Percentiles rank a stretch among this genome's conserved stretches.
Conservation (phyloP, 2,329 filamentous ascomycete species). For the Catunica adiposa region DNA sequence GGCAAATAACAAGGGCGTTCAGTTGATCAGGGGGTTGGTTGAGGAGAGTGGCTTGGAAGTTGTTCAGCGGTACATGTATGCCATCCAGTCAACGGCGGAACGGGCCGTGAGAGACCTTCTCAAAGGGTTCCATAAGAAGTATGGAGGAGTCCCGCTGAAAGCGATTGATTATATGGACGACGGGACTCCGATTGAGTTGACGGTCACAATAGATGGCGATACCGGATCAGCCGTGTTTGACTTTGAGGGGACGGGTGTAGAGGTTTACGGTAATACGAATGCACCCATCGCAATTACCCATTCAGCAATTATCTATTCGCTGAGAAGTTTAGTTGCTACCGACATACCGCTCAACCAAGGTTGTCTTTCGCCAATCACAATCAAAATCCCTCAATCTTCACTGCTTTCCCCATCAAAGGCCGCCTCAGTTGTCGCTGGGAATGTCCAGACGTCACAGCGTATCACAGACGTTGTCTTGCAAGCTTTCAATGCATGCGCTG, state of each 20-base stretch:
- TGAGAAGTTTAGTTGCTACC: constrained; percentile 61
- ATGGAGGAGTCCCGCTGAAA: constrained; percentile 52
- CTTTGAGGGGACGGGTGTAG: constrained; percentile 61
- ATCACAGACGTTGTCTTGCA: constrained; percentile 36
- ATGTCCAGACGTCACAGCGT: constrained; percentile 39
- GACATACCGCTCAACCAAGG: constrained; percentile 77
- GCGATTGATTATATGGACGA: constrained; percentile 75
- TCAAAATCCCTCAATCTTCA: constrained; percentile 54
- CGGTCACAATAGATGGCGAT: constrained; percentile 55
- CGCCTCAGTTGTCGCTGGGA: constrained; percentile 69
- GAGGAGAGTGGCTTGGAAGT: constrained; percentile 61
- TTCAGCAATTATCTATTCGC: constrained; percentile 75
- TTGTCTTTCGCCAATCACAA: constrained; percentile 57
- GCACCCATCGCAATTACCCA: constrained; percentile 70
- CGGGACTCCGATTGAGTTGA: constrained; percentile 58
- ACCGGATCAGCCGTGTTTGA: constrained; percentile 69
- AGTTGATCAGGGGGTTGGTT: constrained; percentile 59
- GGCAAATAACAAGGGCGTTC: constrained; percentile 72
- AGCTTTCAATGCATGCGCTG: constrained; percentile 64
- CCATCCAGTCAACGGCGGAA: constrained; percentile 68
- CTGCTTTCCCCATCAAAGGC: constrained; percentile 61
- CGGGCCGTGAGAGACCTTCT: constrained; percentile 55
- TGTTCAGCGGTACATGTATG: constrained; percentile 71
- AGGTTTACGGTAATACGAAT: constrained; percentile 69
- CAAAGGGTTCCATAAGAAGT: constrained; percentile 51